Base-by-base conservation (phyloP, 257 asterid genomes). In the Schizonepeta tenuifolia region DNA sequence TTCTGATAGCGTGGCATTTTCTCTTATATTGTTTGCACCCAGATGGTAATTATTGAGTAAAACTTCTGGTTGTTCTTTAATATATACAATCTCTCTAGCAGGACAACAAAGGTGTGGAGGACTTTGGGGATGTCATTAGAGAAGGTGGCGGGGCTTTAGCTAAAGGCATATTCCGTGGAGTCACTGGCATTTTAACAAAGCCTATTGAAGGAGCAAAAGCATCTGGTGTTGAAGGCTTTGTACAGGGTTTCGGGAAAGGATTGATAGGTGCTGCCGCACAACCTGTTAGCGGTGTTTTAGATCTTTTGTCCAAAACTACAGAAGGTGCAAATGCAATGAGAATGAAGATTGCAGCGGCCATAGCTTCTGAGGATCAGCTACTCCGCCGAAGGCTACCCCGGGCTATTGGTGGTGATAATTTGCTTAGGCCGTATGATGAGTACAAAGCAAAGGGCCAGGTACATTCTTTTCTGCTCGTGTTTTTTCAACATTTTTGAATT, bases 251-350 rank as follows among this genome's bases (percentile, higher is more conserved):
- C 78, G 99, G 99, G 57, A 95, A 90, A 88, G 99, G 99, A 61
- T 68, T 95, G 79, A 83, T 95, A 67, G 99, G 99, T 79, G 99
- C 95, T 6, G 99, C 99, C 65, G 99, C 98, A 65, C 99, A 95
- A 80, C 99, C 99, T 74, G 99, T 95, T 53, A 95, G 99, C 41
- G 99, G 99, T 55, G 96, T 92, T 74, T 83, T 95, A 71, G 99
- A 95, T 77, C 99, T 95, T 66, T 70, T 95, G 81, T 95, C 99
- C 11, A 95, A 95, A 79, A 95, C 99, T 53, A 95, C 99, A 1
- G 99, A 95, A 90, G 99, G 99, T 20, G 99, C 99, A 81, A 95
- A 95, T 86, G 97, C 99, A 70, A 83, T 95, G 92, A 86, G 99
- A 80, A 88, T 92, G 98, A 95, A 92, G 86, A 92, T 95, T 53